Base-by-base conservation (phyloP, 176 grass and related monocot species). In the Raddia distichophylla region DNA sequence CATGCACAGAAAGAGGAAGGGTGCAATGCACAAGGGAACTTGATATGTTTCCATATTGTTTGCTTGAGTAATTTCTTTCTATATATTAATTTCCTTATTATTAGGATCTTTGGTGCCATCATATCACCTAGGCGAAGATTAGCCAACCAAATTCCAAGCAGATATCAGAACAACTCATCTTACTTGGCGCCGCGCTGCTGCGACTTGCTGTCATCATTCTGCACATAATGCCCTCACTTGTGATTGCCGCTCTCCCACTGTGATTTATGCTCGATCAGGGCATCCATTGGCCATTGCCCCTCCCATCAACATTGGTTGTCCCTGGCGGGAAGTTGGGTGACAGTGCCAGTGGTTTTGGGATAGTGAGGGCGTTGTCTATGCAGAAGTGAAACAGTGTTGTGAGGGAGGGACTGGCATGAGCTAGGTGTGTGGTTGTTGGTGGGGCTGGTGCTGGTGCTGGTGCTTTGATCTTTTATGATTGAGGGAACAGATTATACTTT, bases 31-130 rank as follows among this genome's bases (percentile, higher is more conserved):
- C 49, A 27, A 43, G 64, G 20, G 48, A 69, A 20, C 18, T 13
- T 48, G 74, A 77, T 77, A 47, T 7, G 37, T 62, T 66, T 79
- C 17, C 46, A 37, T 65, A 53, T 49, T 49, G 67, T 49, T 22
- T 3, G 5, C 4, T 69, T 69, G 19, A 20, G 13, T 69, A 20
- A 59, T 46, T 15, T 59, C 3, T 59, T 10, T 12, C 7, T 71
- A 11, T 71, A 19, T 32, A 32, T 71, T 50, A 50, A 48, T 50
- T 49, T 49, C 10, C 19, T 27, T 69, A 48, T 69, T 60, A 9
- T 1, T 60, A 27, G 9, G 58, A 27, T 60, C 58, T 10, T 20
- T 60, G 58, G n/a, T 60, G 58, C 20, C 58, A 22, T 19, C 0
- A 4, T 19, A 27, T 60, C 19, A 27, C 58, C n/a, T 60, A 60